Evolutionary conservation across 2,329 filamentous ascomycete genomes (phyloP).

Genomic region (Rutstroemia sp.): DNA sequence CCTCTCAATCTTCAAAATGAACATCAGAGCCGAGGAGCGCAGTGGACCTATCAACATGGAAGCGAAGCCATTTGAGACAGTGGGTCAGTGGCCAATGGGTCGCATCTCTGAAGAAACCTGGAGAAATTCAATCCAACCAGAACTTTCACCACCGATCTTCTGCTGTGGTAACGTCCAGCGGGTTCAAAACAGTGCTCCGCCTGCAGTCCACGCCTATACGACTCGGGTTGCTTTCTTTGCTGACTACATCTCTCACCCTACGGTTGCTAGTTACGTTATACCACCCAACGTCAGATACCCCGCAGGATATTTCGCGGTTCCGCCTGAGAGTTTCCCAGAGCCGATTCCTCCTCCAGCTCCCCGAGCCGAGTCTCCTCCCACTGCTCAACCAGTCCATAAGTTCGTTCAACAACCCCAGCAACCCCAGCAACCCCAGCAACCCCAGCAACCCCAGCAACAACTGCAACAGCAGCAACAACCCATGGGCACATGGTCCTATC

Average conservation of each 20-base stretch:
- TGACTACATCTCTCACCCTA: not conserved
- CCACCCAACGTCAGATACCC: not conserved
- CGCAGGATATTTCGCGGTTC: not conserved
- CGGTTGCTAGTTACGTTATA: not conserved
- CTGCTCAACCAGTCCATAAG: no score
- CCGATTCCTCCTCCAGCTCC: not conserved
- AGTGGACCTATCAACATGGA: no score
- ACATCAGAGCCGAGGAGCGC: no score
- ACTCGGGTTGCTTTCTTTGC: not conserved
- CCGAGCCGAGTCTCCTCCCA: not conserved
- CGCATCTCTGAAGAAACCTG: not conserved
- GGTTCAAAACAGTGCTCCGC: no score
- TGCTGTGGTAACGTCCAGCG: not conserved
- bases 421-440: no score
- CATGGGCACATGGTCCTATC: no score
- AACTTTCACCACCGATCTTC: not conserved
- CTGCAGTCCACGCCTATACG: not conserved
- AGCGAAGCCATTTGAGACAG: no score
- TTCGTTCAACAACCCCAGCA: no score
- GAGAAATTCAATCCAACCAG: not conserved
- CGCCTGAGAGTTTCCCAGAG: not conserved
- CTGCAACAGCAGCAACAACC: no score
- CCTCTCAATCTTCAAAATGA: no score
- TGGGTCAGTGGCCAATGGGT: no score
- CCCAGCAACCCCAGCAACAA: no score